A percentile compares a stretch with the other conserved stretches of the same genome.
Conservation (phyloP, 768 basidiomycete genomes). For the Lactifluus subvellereus region DNA sequence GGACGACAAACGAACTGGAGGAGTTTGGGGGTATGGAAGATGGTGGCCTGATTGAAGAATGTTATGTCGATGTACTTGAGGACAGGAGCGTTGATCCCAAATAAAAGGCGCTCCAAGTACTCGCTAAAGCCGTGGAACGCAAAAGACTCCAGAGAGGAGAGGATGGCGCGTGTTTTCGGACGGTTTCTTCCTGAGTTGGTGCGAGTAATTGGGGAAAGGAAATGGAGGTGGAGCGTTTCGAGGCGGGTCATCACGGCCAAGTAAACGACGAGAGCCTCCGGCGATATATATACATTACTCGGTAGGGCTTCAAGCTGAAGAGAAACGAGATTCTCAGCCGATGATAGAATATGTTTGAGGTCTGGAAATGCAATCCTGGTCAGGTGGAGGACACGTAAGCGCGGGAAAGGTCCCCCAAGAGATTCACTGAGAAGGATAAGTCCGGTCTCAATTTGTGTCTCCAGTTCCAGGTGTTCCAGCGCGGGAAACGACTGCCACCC, state of each 20-base stretch:
- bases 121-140: conserved; percentile 4
- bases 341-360: too few species aligned
- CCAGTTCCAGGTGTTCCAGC: background rate
- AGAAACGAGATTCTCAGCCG: too few species aligned
- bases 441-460: background rate
- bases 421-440: background rate
- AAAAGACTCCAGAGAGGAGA: background rate
- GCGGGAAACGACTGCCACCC: background rate
- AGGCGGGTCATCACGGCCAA: background rate
- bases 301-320: too few species aligned
- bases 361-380: background rate
- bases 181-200: background rate
- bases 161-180: background rate
- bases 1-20: too few species aligned
- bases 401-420: background rate
- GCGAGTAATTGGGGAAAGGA: background rate
- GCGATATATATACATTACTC: too few species aligned
- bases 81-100: background rate
- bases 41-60: background rate
- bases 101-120: conserved; percentile 2
- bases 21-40: too few species aligned
- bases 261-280: background rate
- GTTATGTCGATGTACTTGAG: background rate
- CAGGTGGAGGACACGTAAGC: background rate
- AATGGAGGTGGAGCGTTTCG: too few species aligned